Conservation (phyloP, 2,329 filamentous ascomycete genomes). For the Fusarium penzigii region DNA sequence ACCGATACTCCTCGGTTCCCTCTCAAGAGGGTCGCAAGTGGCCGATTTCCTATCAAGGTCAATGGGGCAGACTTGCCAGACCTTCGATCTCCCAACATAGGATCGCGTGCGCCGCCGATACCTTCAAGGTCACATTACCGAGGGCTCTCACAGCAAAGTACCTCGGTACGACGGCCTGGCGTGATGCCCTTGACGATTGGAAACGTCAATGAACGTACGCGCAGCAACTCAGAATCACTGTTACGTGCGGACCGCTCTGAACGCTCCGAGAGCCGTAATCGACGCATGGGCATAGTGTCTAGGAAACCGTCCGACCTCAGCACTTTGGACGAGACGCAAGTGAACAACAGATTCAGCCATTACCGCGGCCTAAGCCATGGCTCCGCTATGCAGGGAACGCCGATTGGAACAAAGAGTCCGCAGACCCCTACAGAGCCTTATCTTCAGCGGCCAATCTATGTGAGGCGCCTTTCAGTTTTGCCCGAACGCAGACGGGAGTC, state of each 20-base stretch:
- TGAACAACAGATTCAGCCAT: constrained; percentile 66
- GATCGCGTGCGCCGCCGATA: constrained; percentile 69
- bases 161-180: constrained; percentile 65
- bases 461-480: constrained; percentile 62
- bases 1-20: constrained; percentile 77
- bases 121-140: constrained; percentile 78
- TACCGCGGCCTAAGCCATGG: constrained; percentile 67
- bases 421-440: constrained; percentile 59
- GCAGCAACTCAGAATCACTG: constrained; percentile 66
- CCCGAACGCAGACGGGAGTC: constrained; percentile 65
- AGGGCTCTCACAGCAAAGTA: constrained; percentile 68
- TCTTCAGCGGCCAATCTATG: constrained; percentile 61
- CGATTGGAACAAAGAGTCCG: constrained; percentile 52
- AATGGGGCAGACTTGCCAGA: constrained; percentile 71
- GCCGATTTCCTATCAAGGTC: constrained; percentile 69
- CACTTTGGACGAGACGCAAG: constrained; percentile 62
- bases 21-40: constrained; percentile 62
- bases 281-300: constrained; percentile 65
- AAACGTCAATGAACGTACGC: constrained; percentile 66
- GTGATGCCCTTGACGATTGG: constrained; percentile 71
- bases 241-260: constrained; percentile 55
- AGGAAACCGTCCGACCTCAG: constrained; percentile 61
- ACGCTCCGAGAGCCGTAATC: constrained; percentile 54
- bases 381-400: constrained; percentile 63
- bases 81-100: constrained; percentile 65